Evolutionary conservation across 1,284 basidiomycete genomes (phyloP).

Genomic region (Pyrrhoderma noxium): DNA sequence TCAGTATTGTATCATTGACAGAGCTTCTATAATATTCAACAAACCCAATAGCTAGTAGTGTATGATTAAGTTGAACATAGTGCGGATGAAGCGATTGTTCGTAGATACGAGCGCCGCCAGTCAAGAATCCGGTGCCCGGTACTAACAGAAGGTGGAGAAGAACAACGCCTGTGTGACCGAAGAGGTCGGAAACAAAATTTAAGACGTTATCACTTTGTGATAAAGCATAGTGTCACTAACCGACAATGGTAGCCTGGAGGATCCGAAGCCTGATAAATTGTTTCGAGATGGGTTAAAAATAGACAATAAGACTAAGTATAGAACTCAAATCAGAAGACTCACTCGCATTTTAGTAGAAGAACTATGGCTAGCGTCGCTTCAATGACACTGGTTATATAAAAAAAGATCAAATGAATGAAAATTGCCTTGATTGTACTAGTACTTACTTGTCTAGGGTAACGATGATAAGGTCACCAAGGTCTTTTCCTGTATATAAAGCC

Average conservation of each 20-base stretch:
- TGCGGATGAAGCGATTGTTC: conserved; percentile 44
- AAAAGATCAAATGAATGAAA: background rate
- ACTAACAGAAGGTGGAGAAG: conserved; percentile 55
- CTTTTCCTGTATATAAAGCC: conserved; percentile 21
- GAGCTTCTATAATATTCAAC: conserved; percentile 13
- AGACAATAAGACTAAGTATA: background rate
- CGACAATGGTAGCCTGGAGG: conserved; percentile 55
- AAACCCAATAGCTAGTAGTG: conserved; percentile 58
- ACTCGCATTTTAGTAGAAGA: conserved; percentile 59
- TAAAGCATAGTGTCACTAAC: conserved; percentile 25
- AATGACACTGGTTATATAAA: conserved; percentile 26
- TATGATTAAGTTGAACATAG: conserved; percentile 54
- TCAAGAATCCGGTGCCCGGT: conserved; percentile 53
- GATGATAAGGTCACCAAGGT: conserved; percentile 23
- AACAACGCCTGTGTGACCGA: conserved; percentile 43
- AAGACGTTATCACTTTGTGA: background rate
- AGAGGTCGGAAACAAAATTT: background rate
- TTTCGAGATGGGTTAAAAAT: background rate
- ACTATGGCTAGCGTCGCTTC: conserved; percentile 66
- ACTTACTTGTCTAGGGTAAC: conserved; percentile 29
- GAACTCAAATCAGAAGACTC: conserved; percentile 26
- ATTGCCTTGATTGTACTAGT: background rate
- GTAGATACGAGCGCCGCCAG: conserved; percentile 49
- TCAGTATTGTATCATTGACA: conserved; percentile 1
- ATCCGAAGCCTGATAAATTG: conserved; percentile 28